These are phyloP conservation scores for Neurospora sp. DNA, from an alignment of 495 filamentous ascomycete species.

Conservation along the genomic window DNA sequence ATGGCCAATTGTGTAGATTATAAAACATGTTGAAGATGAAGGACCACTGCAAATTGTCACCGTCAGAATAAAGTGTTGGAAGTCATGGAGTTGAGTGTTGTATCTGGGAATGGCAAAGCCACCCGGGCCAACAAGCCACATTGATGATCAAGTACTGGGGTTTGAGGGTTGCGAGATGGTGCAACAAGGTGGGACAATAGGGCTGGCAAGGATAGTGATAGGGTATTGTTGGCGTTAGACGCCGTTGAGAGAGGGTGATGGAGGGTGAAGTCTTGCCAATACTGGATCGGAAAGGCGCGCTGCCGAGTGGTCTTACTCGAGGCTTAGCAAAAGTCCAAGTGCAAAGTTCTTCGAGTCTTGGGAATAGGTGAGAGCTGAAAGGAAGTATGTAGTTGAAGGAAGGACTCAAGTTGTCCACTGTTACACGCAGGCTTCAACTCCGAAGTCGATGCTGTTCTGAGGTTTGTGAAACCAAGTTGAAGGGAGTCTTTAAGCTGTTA, in stretches of 20 bases:
- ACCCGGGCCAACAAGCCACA: background rate
- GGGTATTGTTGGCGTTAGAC: background rate
- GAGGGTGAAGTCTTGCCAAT: background rate
- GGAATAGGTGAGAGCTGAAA: background rate
- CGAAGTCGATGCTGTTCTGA: background rate
- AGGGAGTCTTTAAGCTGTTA: background rate
- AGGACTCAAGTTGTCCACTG: background rate
- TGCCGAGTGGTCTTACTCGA: background rate
- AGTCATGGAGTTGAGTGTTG: background rate
- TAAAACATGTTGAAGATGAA: background rate
- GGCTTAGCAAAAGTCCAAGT: background rate
- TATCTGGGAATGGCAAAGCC: background rate
- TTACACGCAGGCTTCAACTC: background rate
- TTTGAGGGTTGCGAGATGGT: background rate
- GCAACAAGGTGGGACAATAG: background rate
- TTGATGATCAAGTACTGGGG: background rate
- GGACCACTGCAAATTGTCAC: background rate
- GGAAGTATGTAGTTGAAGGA: background rate
- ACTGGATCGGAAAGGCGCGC: background rate
- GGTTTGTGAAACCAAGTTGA: background rate
- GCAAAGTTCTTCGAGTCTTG: background rate
- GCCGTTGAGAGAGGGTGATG: background rate
- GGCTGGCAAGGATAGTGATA: background rate
- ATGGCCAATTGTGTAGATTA: background rate
- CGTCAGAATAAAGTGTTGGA: background rate